Conservation (phyloP, 495 filamentous ascomycete genomes). For the Xylaria longipes region DNA sequence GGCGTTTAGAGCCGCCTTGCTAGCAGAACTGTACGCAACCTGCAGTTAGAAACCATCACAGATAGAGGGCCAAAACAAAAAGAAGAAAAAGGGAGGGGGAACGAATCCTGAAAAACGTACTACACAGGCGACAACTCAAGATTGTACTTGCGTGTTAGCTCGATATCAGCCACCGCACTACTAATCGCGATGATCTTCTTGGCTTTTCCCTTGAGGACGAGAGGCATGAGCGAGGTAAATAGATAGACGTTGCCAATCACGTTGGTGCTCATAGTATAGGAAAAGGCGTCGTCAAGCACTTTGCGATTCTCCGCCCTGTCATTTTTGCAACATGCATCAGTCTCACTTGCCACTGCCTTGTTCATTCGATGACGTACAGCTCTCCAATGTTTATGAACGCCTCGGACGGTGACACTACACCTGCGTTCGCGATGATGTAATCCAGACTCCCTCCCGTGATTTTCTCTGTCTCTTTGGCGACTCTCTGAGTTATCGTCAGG, state of each 20-base stretch:
- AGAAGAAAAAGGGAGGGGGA: not conserved
- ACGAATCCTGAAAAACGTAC: not conserved
- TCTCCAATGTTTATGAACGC: slow-evolving; percentile 22
- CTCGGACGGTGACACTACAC: slow-evolving; percentile 26
- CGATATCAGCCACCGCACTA: slow-evolving; percentile 48
- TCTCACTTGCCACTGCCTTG: not conserved
- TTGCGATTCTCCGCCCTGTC: slow-evolving; percentile 27
- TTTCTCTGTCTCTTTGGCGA: slow-evolving; percentile 41
- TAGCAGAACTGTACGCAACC: slow-evolving; percentile 38
- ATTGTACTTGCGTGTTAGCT: slow-evolving; percentile 34
- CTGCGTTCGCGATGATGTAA: slow-evolving; percentile 61
- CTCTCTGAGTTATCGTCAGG: not conserved
- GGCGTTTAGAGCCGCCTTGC: slow-evolving; percentile 53
- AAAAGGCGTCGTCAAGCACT: slow-evolving; percentile 38
- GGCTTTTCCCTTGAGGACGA: slow-evolving; percentile 50
- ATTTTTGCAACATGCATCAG: not conserved
- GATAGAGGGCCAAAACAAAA: not conserved
- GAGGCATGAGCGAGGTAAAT: slow-evolving; percentile 56
- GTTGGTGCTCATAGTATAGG: slow-evolving; percentile 49
- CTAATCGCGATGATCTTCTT: slow-evolving; percentile 62
- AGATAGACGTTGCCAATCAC: slow-evolving; percentile 55
- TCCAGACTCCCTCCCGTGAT: slow-evolving; percentile 55
- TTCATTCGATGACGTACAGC: slow-evolving; percentile 30
- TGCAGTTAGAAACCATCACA: not conserved
- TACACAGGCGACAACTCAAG: slow-evolving; percentile 23